Evolutionary conservation across 129 eudicot genomes (phyloP).

Genomic region (Chrysanthemum seticuspe): DNA sequence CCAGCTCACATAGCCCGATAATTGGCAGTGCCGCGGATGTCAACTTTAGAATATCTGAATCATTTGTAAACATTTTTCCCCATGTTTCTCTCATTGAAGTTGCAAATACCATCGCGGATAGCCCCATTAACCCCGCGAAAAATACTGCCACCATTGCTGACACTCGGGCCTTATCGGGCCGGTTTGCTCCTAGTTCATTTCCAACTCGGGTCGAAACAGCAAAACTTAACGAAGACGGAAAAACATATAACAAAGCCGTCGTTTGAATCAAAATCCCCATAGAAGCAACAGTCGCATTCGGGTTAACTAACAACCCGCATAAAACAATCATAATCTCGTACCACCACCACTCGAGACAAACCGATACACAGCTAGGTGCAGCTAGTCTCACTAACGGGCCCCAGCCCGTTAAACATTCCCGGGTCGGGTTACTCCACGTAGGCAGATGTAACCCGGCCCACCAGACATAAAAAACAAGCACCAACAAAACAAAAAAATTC

Average conservation of each 20-base stretch:
- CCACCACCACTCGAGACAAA: conserved; percentile 92
- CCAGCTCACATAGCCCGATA: conserved; percentile 68
- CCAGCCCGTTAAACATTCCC: conserved; percentile 66
- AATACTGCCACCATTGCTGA: conserved; percentile 44
- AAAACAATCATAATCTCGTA: conserved; percentile 75
- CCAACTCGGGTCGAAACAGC: conserved; percentile 81
- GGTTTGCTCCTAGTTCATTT: conserved; percentile 70
- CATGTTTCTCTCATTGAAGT: conserved; percentile 43
- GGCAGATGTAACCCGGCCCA: conserved; percentile 44
- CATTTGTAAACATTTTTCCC: conserved; percentile 62
- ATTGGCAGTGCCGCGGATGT: conserved; percentile 57
- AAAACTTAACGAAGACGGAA: conserved; percentile 55
- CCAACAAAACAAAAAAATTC: conserved; percentile 36
- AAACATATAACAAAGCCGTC: conserved; percentile 56
- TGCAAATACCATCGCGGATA: conserved; percentile 52
- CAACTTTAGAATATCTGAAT: conserved; percentile 40
- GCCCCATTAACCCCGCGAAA: conserved; percentile 57
- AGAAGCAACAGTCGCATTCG: conserved; percentile 66
- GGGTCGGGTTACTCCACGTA: conserved; percentile 57
- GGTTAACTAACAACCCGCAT: conserved; percentile 60
- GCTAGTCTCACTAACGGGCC: conserved; percentile 52
- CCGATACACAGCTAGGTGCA: conserved; percentile 77
- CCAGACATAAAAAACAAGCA: conserved; percentile 50
- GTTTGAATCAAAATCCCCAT: conserved; percentile 79
- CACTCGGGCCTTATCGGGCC: conserved; percentile 57